phyloP scores from a whole-genome alignment of 129 eudicot genomes.

The Chrysanthemum makinoi region DNA sequence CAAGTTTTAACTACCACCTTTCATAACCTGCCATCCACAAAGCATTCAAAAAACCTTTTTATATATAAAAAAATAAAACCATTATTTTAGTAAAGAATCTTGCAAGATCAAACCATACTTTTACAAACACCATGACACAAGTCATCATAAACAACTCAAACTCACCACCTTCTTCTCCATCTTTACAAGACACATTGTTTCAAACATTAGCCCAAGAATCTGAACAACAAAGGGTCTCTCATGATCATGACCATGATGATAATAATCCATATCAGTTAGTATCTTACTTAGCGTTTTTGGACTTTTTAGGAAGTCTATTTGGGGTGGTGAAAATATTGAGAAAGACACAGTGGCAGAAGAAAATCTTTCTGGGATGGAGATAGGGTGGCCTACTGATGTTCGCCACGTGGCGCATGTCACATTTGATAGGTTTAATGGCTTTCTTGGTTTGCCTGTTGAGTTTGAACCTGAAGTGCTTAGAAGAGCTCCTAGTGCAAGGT shows the following conservation, averaged over 20 bases:
- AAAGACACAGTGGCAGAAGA: slow-evolving; percentile 40
- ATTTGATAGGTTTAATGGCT: slow-evolving; percentile 91
- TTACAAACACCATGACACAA: slow-evolving; percentile 40
- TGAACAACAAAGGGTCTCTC: slow-evolving; percentile 35
- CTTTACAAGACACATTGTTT: slow-evolving; percentile 35
- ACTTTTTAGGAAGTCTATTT: slow-evolving; percentile 74
- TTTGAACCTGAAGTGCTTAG: slow-evolving; percentile 90
- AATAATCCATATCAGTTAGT: slow-evolving; percentile 45
- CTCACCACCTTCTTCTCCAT: slow-evolving; percentile 53
- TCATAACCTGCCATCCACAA: no score
- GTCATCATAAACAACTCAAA: slow-evolving; percentile 33
- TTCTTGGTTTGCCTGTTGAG: slow-evolving; percentile 95
- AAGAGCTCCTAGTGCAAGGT: slow-evolving; percentile 99
- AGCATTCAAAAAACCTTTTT: no score
- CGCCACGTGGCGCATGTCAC: slow-evolving; percentile 97
- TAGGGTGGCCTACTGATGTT: slow-evolving; percentile 91
- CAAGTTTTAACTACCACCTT: no score
- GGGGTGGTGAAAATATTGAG: slow-evolving; percentile 28
- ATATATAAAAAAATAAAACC: not conserved
- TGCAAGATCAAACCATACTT: slow-evolving; percentile 18
- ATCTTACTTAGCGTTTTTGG: slow-evolving; percentile 76
- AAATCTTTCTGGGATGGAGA: slow-evolving; percentile 73
- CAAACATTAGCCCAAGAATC: slow-evolving; percentile 35
- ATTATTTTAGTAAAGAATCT: slow-evolving; percentile 31
- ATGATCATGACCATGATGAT: slow-evolving; percentile 23